Base-by-base conservation (phyloP, 2,329 filamentous ascomycete genomes). In the Xylaria sp. region DNA sequence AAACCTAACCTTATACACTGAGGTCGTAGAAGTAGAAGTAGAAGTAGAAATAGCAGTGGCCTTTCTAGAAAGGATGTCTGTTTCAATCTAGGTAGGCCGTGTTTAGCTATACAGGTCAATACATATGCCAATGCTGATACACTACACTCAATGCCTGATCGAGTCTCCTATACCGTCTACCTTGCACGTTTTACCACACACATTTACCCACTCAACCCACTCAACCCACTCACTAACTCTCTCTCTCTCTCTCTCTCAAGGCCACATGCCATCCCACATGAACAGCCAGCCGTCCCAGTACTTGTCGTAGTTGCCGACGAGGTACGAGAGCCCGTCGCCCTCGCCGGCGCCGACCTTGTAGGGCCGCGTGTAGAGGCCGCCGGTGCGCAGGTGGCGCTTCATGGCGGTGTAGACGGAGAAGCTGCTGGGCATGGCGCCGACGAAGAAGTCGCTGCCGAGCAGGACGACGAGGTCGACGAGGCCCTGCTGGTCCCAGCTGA, bases 201-300 rank as follows among this genome's bases (percentile, higher is more conserved):
- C n/a, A n/a, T n/a, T n/a, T n/a, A n/a, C n/a, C n/a, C n/a, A n/a
- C n/a, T n/a, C n/a, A n/a, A n/a, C n/a, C n/a, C n/a, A n/a, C n/a
- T n/a, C n/a, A n/a, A n/a, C n/a, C n/a, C n/a, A n/a, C n/a, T n/a
- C n/a, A n/a, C n/a, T n/a, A n/a, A n/a, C n/a, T n/a, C n/a, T n/a
- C n/a, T n/a, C n/a, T n/a, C n/a, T n/a, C n/a, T n/a, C n/a, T n/a
- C n/a, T 26, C n/a, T 6, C 38, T 65, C 37, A 73, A n/a, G 74
- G 74, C 74, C 74, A 77, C 61, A 77, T 66, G 4, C 73, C 72
- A 48, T 77, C 74, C 61, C 70, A 77, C 71, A 80, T 76, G 57
- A 76, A 80, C 52, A 78, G 68, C 76, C 76, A 79, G 54, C 77
- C 75, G 11, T 74, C 72, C 72, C 73, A 79, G 64, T 78, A 79